A percentile compares a stretch with the other conserved stretches of the same genome.
These are phyloP conservation scores for Exidia glandulosa DNA, from an alignment of 768 basidiomycete species.

Conservation along the genomic window DNA sequence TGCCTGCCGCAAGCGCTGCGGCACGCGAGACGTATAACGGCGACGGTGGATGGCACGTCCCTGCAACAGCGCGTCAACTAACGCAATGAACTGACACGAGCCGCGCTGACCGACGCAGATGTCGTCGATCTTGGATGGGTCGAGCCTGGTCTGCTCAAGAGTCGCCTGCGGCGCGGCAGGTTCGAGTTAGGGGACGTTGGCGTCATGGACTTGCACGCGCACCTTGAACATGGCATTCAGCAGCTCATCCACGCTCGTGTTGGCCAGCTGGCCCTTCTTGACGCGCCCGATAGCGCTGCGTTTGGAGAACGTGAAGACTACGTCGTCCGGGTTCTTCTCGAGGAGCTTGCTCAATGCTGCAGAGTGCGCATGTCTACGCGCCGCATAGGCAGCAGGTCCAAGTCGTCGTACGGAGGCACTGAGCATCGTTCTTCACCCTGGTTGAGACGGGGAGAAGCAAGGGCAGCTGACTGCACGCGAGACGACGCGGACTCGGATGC, in stretches of 20 bases:
- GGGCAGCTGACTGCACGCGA: too few relatives aligned
- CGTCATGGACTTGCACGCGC: too few relatives aligned
- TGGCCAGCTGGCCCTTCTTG: slow-evolving; percentile 89
- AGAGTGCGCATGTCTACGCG: background rate
- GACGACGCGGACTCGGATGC: too few relatives aligned
- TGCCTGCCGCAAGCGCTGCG: slow-evolving; percentile 79
- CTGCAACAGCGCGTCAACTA: slow-evolving; percentile 25
- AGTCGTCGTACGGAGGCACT: too few relatives aligned
- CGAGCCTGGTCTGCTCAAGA: slow-evolving; percentile 51
- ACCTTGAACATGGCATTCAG: slow-evolving; percentile 75
- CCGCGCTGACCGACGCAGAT: slow-evolving; percentile 62
- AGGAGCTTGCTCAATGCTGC: slow-evolving; percentile 26
- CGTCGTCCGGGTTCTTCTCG: slow-evolving; percentile 66
- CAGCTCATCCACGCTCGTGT: slow-evolving; percentile 78
- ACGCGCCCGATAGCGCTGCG: slow-evolving; percentile 82
- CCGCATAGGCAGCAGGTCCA: background rate
- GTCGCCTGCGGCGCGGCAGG: slow-evolving; percentile 40
- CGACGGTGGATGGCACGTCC: slow-evolving; percentile 74
- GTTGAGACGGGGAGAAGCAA: too few relatives aligned
- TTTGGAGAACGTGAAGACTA: slow-evolving; percentile 82
- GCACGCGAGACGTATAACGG: slow-evolving; percentile 76
- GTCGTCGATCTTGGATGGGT: slow-evolving; percentile 65
- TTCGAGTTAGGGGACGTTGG: slow-evolving; percentile 1
- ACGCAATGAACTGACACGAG: slow-evolving; percentile 8
- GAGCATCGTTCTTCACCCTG: too few relatives aligned